phyloP scores from a whole-genome alignment of 2,329 filamentous ascomycete genomes.

The Macrophomina pseudophaseolina region DNA sequence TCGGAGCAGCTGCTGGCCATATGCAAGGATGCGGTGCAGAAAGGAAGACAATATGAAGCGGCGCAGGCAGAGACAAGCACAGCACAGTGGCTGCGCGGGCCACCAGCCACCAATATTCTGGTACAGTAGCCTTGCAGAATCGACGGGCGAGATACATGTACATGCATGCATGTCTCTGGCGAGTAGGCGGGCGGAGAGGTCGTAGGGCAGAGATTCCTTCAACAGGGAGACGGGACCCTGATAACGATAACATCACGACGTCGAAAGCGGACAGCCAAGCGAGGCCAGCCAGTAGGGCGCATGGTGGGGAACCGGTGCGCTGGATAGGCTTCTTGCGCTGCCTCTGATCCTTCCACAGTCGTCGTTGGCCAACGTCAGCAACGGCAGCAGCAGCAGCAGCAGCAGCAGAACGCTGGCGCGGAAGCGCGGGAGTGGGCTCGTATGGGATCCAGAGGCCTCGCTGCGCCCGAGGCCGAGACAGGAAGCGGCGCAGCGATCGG shows the following conservation, averaged over 20 bases:
- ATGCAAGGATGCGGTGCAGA: constrained; percentile 13
- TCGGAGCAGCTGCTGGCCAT: constrained; percentile 10
- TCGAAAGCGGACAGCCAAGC: constrained; percentile 7
- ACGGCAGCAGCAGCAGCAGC: neutral
- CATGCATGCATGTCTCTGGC: constrained; percentile 20
- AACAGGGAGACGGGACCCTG: neutral
- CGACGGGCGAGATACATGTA: constrained; percentile 27
- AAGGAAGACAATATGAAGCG: neutral
- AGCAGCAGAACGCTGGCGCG: neutral
- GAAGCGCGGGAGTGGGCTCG: constrained; percentile 16
- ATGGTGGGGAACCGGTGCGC: constrained; percentile 24
- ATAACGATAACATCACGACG: constrained; percentile 8
- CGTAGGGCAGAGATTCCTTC: constrained; percentile 27
- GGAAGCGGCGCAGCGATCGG: constrained; percentile 7
- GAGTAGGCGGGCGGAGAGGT: neutral
- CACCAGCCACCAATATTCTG: constrained; percentile 45
- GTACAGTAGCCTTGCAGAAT: constrained; percentile 46
- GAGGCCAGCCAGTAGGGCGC: constrained; percentile 1
- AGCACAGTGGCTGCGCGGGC: constrained; percentile 20
- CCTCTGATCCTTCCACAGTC: neutral
- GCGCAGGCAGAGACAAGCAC: neutral
- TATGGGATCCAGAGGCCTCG: constrained; percentile 3
- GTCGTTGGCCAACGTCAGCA: constrained; percentile 5
- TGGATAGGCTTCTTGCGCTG: neutral
- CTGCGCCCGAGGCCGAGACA: constrained; percentile 9